phyloP scores from a whole-genome alignment of 148 eudicot species.

The Camellia lanceoleosa region DNA sequence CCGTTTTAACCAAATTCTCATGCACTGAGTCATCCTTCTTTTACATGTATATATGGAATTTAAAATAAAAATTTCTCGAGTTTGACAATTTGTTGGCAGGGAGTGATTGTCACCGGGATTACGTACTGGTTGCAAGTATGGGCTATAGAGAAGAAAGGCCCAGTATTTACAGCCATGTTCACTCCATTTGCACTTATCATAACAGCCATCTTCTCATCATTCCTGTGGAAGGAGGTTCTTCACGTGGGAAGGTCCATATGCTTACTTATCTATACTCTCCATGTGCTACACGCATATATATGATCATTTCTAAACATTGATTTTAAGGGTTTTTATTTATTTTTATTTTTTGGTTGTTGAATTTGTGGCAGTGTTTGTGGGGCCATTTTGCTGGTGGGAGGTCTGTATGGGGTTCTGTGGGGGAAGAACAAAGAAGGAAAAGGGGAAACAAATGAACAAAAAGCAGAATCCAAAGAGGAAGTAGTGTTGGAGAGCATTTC shows the following conservation, averaged over 20 bases:
- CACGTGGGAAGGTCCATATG: constrained; percentile 29
- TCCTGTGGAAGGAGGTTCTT: constrained; percentile 30
- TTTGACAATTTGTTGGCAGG: no score
- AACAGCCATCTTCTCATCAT: constrained; percentile 28
- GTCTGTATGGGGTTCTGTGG: constrained; percentile 26
- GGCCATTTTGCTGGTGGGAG: constrained; percentile 24
- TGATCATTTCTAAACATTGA: neutral
- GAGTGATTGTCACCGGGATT: constrained; percentile 27
- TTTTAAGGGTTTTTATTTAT: neutral
- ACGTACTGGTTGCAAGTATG: constrained; percentile 31
- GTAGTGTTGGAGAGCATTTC: neutral
- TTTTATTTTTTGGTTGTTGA: neutral
- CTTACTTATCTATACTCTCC: neutral
- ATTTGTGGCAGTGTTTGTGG: constrained; percentile 27
- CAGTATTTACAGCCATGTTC: constrained; percentile 27
- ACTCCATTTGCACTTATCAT: constrained; percentile 29
- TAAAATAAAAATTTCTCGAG: no score
- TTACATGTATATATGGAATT: no score
- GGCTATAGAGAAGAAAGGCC: constrained; percentile 36
- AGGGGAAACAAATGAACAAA: neutral
- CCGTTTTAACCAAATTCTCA: no score
- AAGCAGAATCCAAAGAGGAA: neutral
- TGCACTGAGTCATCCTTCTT: no score
- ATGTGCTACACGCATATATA: no score
- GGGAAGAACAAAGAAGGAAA: constrained; percentile 24